Evolutionary conservation across 2,329 filamentous ascomycete genomes (phyloP).

Genomic region (Gnomoniopsis smithogilvyi): DNA sequence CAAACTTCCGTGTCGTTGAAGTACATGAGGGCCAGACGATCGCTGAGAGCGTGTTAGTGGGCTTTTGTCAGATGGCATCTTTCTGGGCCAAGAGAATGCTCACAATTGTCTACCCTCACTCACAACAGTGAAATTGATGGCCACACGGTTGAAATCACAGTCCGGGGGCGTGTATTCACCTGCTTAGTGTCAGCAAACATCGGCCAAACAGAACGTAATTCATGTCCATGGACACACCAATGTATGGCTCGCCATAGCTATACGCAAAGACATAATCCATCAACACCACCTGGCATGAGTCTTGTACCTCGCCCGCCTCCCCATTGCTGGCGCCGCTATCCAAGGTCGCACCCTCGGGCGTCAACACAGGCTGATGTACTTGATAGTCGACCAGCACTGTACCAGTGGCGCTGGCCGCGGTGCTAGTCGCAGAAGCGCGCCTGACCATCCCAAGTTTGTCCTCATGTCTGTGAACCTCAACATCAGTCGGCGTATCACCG

Average conservation of each 20-base stretch:
- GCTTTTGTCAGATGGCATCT: too few species aligned
- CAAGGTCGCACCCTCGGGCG: slow-evolving; percentile 38
- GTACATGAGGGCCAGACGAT: slow-evolving; percentile 73
- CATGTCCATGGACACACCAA: slow-evolving; percentile 49
- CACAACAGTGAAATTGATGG: slow-evolving; percentile 72
- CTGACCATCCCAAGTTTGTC: neutral
- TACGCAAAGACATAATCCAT: slow-evolving; percentile 69
- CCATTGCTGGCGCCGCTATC: slow-evolving; percentile 30
- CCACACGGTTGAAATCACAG: slow-evolving; percentile 70
- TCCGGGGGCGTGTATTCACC: slow-evolving; percentile 63
- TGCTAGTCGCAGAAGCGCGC: neutral
- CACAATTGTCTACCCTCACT: slow-evolving; percentile 66
- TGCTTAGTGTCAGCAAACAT: slow-evolving; percentile 25
- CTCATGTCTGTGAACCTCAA: neutral
- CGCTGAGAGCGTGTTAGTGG: slow-evolving; percentile 28
- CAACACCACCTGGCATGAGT: slow-evolving; percentile 51
- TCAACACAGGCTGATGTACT: slow-evolving; percentile 63
- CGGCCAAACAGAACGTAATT: neutral
- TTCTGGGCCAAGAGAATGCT: too few species aligned
- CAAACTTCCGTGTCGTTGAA: slow-evolving; percentile 78
- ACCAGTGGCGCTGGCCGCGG: slow-evolving; percentile 18
- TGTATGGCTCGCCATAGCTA: slow-evolving; percentile 71
- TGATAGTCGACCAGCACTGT: slow-evolving; percentile 61
- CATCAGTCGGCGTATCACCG: neutral
- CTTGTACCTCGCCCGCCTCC: slow-evolving; percentile 22